These are phyloP conservation scores for Parastagonospora nodorum DNA, from an alignment of 2,329 filamentous ascomycete species.

Conservation along the genomic window DNA sequence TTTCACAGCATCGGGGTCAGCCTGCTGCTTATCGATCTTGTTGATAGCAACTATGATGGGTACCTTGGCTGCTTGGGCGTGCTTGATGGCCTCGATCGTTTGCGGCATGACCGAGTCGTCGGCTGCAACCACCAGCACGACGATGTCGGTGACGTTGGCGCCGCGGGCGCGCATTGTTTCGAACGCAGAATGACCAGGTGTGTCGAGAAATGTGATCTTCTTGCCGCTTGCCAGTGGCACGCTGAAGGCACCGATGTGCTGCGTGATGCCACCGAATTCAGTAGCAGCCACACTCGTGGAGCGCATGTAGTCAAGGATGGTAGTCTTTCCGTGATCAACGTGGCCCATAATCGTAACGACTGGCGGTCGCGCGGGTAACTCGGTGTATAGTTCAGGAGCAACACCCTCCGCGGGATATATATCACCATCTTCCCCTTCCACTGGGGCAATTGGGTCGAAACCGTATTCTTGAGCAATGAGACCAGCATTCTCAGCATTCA, in stretches of 20 bases:
- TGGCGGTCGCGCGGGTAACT: slow-evolving; percentile 77
- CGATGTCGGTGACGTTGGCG: slow-evolving; percentile 94
- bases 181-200: slow-evolving; percentile 94
- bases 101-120: slow-evolving; percentile 98
- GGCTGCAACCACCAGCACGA: slow-evolving; percentile 91
- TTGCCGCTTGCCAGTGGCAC: slow-evolving; percentile 83
- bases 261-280: slow-evolving; percentile 96
- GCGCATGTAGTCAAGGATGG: slow-evolving; percentile 88
- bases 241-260: slow-evolving; percentile 97
- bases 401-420: slow-evolving; percentile 64
- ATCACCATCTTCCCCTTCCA: slow-evolving; percentile 67
- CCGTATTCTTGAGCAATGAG: slow-evolving; percentile 92
- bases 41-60: slow-evolving; percentile 98
- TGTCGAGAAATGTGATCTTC: slow-evolving; percentile 94
- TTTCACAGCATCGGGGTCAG: slow-evolving; percentile 83
- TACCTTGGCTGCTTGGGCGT: slow-evolving; percentile 83
- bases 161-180: slow-evolving; percentile 94
- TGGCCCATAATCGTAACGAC: slow-evolving; percentile 99
- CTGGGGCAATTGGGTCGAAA: slow-evolving; percentile 79
- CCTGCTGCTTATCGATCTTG: slow-evolving; percentile 89
- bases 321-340: slow-evolving; percentile 98
- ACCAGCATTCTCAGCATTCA: slow-evolving; percentile 88
- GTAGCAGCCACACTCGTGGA: slow-evolving; percentile 89
- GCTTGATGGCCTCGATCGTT: slow-evolving; percentile 93
- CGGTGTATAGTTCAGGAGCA: slow-evolving; percentile 64